Percentiles rank a stretch among this genome's conserved stretches.
These are phyloP conservation scores for Nepenthes alata DNA, from an alignment of 179 eudicot genomes.

Conservation along the genomic window DNA sequence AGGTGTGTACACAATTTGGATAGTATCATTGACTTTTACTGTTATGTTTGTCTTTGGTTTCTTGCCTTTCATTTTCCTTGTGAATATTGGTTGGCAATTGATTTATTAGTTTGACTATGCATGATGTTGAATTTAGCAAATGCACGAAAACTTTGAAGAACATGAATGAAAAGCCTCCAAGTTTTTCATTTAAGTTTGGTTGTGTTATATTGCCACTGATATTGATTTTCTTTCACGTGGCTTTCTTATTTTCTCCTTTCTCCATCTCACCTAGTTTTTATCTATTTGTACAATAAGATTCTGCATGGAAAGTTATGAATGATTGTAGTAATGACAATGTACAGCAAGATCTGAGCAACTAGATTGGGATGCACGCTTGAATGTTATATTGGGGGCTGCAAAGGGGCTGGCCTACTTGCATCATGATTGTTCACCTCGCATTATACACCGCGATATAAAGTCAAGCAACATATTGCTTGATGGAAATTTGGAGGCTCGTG, in stretches of 20 bases:
- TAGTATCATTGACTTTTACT: not conserved
- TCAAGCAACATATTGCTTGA: conserved; percentile 97
- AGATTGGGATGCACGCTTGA: conserved; percentile 84
- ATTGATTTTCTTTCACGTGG: too few species aligned
- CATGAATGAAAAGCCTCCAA: too few species aligned
- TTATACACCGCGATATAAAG: conserved; percentile 95
- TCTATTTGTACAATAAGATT: not conserved
- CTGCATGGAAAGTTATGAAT: not conserved
- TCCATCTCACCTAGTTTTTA: not conserved
- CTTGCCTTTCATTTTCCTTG: not conserved
- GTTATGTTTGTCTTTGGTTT: not conserved
- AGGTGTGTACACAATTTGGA: not conserved
- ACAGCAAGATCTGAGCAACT: conserved; percentile 80
- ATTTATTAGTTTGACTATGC: not conserved
- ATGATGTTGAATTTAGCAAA: too few species aligned
- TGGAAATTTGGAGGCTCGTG: conserved; percentile 91
- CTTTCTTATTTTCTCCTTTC: not conserved
- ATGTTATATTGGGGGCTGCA: conserved; percentile 85
- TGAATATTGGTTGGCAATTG: not conserved
- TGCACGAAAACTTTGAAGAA: too few species aligned
- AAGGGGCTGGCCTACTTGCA: conserved; percentile 92
- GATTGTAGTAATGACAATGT: conserved; percentile 16
- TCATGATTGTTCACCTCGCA: conserved; percentile 95
- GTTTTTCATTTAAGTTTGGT: too few species aligned
- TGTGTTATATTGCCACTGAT: too few species aligned